phyloP scores from a whole-genome alignment of 805 yeast species.

The Sugiyamaella smithiae region DNA sequence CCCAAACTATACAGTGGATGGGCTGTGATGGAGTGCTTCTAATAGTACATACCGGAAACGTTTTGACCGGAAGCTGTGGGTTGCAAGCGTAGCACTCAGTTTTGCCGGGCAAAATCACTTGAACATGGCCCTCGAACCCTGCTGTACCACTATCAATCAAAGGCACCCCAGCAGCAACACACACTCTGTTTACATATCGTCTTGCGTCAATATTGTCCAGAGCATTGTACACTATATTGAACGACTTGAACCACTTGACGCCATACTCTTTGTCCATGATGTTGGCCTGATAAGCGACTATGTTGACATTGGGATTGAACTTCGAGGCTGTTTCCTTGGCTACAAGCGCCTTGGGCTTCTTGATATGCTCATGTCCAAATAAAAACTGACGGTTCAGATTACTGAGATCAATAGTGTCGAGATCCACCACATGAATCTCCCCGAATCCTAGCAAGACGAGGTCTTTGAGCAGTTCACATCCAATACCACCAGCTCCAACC shows the following conservation, averaged over 20 bases:
- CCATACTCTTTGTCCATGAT: constrained; percentile 81
- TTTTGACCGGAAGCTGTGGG: constrained; percentile 80
- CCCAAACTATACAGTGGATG: constrained; percentile 96
- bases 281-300: constrained; percentile 81
- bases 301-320: constrained; percentile 65
- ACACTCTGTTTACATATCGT: constrained; percentile 79
- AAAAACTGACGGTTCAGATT: constrained; percentile 91
- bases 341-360: constrained; percentile 79
- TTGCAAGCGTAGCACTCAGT: constrained; percentile 95
- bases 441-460: constrained; percentile 76
- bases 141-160: constrained; percentile 94
- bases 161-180: constrained; percentile 69
- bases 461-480: constrained; percentile 85
- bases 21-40: constrained; percentile 96
- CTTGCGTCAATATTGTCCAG: constrained; percentile 92
- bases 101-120: constrained; percentile 76
- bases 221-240: constrained; percentile 83
- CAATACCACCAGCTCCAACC: constrained; percentile 97
- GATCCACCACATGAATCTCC: constrained; percentile 86
- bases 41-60: constrained; percentile 95
- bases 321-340: constrained; percentile 77
- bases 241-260: constrained; percentile 70
- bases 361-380: constrained; percentile 85
- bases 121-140: constrained; percentile 91
- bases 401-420: constrained; percentile 91